phyloP scores from a whole-genome alignment of 352 stramenopile species.

The Globisporangium solare region DNA sequence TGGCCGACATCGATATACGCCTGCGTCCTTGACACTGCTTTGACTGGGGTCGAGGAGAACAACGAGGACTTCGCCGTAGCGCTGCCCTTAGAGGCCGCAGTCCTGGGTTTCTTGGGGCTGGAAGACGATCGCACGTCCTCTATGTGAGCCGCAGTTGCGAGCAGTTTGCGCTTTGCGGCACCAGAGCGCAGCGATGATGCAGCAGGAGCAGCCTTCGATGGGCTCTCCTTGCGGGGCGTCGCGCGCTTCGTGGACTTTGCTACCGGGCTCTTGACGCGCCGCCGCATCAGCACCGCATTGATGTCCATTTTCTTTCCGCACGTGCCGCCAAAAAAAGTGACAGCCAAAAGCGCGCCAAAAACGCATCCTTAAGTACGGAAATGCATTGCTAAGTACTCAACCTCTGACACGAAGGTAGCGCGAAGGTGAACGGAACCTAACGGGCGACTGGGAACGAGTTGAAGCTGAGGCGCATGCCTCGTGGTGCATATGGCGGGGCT shows the following conservation, averaged over 20 bases:
- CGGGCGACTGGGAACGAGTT: constrained; percentile 21
- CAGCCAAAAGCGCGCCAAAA: neutral
- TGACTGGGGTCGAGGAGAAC: constrained; percentile 5
- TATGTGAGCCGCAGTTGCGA: constrained; percentile 19
- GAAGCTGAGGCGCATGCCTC: constrained; percentile 4
- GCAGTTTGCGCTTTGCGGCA: constrained; percentile 3
- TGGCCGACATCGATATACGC: constrained; percentile 77
- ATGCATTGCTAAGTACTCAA: too few relatives aligned
- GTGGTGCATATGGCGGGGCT: constrained; percentile 9
- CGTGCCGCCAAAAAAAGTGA: constrained; percentile 15
- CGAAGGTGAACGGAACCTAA: too few relatives aligned
- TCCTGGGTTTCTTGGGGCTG: constrained; percentile 7
- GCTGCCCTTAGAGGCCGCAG: neutral
- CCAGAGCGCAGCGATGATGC: neutral
- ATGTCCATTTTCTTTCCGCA: constrained; percentile 34
- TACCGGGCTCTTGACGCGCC: constrained; percentile 24
- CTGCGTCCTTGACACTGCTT: constrained; percentile 28
- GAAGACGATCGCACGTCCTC: constrained; percentile 5
- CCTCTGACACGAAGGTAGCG: neutral
- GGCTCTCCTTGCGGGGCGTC: constrained; percentile 10
- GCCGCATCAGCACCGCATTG: constrained; percentile 46
- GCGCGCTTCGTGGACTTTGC: constrained; percentile 33
- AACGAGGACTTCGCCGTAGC: neutral
- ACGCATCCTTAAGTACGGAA: neutral
- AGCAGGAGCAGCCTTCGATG: neutral